phyloP scores from a whole-genome alignment of 495 filamentous ascomycete genomes.

The Xylaria castorea region DNA sequence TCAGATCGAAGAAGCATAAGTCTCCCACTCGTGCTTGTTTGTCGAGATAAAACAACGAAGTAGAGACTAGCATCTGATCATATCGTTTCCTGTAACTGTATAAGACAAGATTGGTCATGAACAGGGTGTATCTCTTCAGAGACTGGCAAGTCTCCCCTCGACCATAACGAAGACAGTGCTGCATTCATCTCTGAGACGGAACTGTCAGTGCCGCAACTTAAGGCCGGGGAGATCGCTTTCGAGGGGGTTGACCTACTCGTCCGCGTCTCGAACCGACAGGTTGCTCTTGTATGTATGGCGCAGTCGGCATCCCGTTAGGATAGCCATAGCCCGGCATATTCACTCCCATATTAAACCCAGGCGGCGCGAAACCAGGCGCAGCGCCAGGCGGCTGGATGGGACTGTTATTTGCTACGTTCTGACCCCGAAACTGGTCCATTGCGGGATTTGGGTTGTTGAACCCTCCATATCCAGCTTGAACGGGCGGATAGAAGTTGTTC shows the following conservation, averaged over 20 bases:
- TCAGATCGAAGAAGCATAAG: slow-evolving; percentile 3
- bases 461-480: slow-evolving; percentile 55
- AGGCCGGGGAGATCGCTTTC: slow-evolving; percentile 43
- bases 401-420: slow-evolving; percentile 49
- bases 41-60: slow-evolving; percentile 25
- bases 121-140: slow-evolving; percentile 7
- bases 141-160: not conserved
- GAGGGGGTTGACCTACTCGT: slow-evolving; percentile 56
- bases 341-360: slow-evolving; percentile 59
- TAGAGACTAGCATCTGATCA: slow-evolving; percentile 25
- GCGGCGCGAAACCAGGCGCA: slow-evolving; percentile 48
- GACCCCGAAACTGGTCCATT: slow-evolving; percentile 57
- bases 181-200: slow-evolving; percentile 40
- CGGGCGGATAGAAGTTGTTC: slow-evolving; percentile 57
- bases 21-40: slow-evolving; percentile 15
- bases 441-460: slow-evolving; percentile 54
- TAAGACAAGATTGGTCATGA: slow-evolving; percentile 30
- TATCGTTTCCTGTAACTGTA: slow-evolving; percentile 39
- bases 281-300: slow-evolving; percentile 57
- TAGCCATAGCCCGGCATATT: slow-evolving; percentile 54
- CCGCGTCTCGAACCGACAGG: slow-evolving; percentile 58
- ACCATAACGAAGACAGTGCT: slow-evolving; percentile 10
- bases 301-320: slow-evolving; percentile 49
- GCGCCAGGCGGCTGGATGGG: slow-evolving; percentile 52
- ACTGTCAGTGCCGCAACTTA: slow-evolving; percentile 37